Percentiles rank a stretch among this genome's conserved stretches.
These are phyloP conservation scores for Brassica rapa DNA, from an alignment of 345 rosid genomes.

Conservation along the genomic window DNA sequence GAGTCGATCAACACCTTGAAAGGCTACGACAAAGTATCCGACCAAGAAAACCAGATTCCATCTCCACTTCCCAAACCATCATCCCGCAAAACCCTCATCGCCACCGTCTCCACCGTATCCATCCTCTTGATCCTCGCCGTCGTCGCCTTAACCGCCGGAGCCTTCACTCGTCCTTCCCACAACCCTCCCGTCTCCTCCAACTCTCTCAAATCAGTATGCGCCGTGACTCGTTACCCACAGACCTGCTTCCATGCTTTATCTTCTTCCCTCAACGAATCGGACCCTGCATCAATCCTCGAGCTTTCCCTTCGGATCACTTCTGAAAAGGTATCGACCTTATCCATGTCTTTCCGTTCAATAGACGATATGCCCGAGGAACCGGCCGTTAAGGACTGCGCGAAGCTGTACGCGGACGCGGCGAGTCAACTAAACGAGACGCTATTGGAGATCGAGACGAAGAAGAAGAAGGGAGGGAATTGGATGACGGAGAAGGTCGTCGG, in stretches of 20 bases:
- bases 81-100: constrained; percentile 36
- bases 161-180: constrained; percentile 36
- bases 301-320: constrained; percentile 51
- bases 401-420: constrained; percentile 54
- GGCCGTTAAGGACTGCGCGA: constrained; percentile 59
- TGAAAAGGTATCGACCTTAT: constrained; percentile 37
- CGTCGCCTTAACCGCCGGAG: constrained; percentile 44
- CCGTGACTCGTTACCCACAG: constrained; percentile 61
- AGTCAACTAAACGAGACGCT: constrained; percentile 57
- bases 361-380: constrained; percentile 47
- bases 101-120: constrained; percentile 45
- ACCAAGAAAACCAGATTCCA: constrained; percentile 45
- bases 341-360: constrained; percentile 42
- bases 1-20: constrained; percentile 51
- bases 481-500: constrained; percentile 45
- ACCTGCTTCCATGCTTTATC: constrained; percentile 63
- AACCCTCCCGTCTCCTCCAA: constrained; percentile 16
- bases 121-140: constrained; percentile 48
- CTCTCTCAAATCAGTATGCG: constrained; percentile 53
- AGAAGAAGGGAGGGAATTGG: constrained; percentile 44
- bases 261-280: constrained; percentile 38
- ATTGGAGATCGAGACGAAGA: constrained; percentile 33
- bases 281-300: constrained; percentile 59
- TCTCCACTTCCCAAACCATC: constrained; percentile 34
- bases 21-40: constrained; percentile 70